Evolutionary conservation across 352 stramenopile species (phyloP).

Genomic region (Phytophthora sp.): DNA sequence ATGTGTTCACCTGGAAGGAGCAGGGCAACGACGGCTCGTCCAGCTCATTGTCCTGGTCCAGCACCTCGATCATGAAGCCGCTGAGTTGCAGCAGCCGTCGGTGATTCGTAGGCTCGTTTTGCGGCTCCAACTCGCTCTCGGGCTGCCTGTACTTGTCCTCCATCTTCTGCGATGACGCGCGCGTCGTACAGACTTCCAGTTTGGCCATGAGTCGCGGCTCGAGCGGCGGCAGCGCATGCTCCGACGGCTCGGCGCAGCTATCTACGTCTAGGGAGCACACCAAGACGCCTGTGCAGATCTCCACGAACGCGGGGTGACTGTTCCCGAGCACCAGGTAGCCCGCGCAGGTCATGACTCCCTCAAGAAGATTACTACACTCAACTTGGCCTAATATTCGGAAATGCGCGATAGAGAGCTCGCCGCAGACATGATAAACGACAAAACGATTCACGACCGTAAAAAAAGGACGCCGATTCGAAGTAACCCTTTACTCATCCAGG

Average conservation of each 20-base stretch:
- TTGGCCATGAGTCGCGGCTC: constrained; percentile 52
- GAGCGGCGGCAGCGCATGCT: constrained; percentile 47
- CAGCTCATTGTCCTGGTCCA: constrained; percentile 52
- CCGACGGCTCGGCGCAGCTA: background rate
- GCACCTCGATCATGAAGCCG: constrained; percentile 62
- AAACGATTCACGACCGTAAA: constrained; percentile 23
- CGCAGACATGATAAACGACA: too few species aligned
- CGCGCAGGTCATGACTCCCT: constrained; percentile 71
- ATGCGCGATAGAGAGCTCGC: constrained; percentile 13
- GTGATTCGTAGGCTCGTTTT: constrained; percentile 16
- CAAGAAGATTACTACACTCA: constrained; percentile 7
- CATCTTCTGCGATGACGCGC: constrained; percentile 35
- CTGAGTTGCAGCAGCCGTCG: constrained; percentile 68
- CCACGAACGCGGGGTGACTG: constrained; percentile 57
- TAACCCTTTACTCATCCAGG: too few species aligned
- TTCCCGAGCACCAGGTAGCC: constrained; percentile 73
- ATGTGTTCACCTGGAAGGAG: constrained; percentile 79
- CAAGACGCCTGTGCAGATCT: constrained; percentile 63
- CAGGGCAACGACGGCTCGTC: constrained; percentile 49
- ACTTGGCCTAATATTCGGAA: constrained; percentile 19
- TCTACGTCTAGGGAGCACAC: constrained; percentile 42
- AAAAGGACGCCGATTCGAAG: constrained; percentile 15
- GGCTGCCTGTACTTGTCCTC: constrained; percentile 29
- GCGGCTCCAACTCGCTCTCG: constrained; percentile 30
- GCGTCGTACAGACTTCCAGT: constrained; percentile 28